Base-by-base conservation (phyloP, 2,329 filamentous ascomycete genomes). In the Nemania sp. region DNA sequence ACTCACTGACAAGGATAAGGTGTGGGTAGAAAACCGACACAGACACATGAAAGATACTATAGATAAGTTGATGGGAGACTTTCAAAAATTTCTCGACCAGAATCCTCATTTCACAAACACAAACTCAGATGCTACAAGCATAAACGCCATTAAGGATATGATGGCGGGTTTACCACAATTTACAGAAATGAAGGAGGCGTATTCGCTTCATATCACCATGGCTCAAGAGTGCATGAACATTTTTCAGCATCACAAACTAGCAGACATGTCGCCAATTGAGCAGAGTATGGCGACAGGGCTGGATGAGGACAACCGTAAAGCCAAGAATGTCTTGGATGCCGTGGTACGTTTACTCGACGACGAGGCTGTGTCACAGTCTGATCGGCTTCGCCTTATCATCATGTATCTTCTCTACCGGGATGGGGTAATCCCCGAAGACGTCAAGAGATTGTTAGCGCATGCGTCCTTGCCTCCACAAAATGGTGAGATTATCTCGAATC, bases 11-110 rank as follows among this genome's bases (percentile, higher is more conserved):
- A 89, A 90, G 65, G 94, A 99, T 74, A 89, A 87, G 68, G 89
- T 99, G 41, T 99, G 94, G 94, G 86, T 96, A 20, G 90, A 94
- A 56, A 96, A 96, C 68, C 83, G 94, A 49, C 94, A 99, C 73
- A 82, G 86, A 47, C 94, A 99, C 73, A 99, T 99, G 94, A 96
- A 96, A 70, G 92, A 97, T 70, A 94, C 94, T 3, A 92, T 97
- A 64, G 90, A 93, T 67, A 95, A 93, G 72, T 79, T 99, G 56
- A 94, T 93, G 79, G 82, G 85, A 52, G 93, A 97, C 69, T 97
- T 99, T 68, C 86, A 91, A 65, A 92, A 86, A 68, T 99, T 99
- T 73, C 82, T 96, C 65, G 84, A 87, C 37, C 86, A 94, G 56
- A 96, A 99, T 68, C 89, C 92, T 12, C 90, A 97, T 68, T 97